Conservation (phyloP, 1,284 basidiomycete genomes). For the Moesziomyces sp. region DNA sequence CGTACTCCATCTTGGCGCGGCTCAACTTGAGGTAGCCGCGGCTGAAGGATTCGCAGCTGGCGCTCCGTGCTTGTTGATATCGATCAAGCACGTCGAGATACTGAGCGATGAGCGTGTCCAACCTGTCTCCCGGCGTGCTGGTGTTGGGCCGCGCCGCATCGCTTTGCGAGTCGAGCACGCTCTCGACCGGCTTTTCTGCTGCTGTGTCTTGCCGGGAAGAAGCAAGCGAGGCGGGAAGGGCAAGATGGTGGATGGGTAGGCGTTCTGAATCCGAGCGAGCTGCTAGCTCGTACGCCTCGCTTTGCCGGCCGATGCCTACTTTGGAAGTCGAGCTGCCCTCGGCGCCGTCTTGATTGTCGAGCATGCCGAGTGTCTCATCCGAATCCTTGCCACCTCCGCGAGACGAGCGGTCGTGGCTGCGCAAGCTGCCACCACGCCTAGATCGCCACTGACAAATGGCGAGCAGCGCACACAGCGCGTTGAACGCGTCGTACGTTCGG, state of each 20-base stretch:
- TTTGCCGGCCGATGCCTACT: neutral
- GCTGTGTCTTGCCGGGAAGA: neutral
- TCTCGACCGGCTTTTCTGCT: neutral
- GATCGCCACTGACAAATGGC: conserved; percentile 35
- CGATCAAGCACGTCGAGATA: conserved; percentile 52
- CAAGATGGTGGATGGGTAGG: conserved; percentile 36
- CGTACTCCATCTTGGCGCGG: conserved; percentile 51
- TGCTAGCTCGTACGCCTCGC: conserved; percentile 18
- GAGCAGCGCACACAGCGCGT: conserved; percentile 21
- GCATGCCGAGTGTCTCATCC: conserved; percentile 27
- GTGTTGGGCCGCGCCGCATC: neutral
- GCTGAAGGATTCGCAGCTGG: conserved; percentile 9
- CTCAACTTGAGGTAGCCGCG: conserved; percentile 45
- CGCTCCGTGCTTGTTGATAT: conserved; percentile 25
- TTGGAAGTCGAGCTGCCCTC: neutral
- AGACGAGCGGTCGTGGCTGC: neutral
- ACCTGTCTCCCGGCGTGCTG: conserved; percentile 3
- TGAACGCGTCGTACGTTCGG: conserved; percentile 41
- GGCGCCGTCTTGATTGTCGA: conserved; percentile 1
- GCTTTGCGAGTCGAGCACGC: neutral
- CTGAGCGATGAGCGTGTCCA: conserved; percentile 29
- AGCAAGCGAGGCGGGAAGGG: conserved; percentile 15
- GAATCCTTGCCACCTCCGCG: conserved; percentile 13
- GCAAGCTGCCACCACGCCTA: conserved; percentile 13
- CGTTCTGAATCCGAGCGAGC: conserved; percentile 3